These are phyloP conservation scores for Botryotinia globosa DNA, from an alignment of 2,329 filamentous ascomycete genomes.

Conservation along the genomic window DNA sequence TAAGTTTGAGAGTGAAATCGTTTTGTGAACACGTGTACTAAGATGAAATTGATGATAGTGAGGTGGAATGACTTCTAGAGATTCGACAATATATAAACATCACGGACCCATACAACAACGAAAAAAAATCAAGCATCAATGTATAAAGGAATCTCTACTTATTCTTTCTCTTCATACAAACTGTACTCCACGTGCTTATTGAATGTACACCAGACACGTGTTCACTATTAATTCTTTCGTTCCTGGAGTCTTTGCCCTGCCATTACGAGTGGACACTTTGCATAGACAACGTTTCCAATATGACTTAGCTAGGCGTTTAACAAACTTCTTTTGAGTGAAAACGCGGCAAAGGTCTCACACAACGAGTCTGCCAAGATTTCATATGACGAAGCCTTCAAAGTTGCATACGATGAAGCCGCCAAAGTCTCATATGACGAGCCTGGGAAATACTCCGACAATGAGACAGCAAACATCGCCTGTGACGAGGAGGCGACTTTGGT, in stretches of 20 bases:
- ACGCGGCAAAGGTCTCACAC: background rate
- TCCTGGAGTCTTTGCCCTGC: background rate
- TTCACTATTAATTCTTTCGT: background rate
- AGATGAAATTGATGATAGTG: background rate
- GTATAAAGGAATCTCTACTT: background rate
- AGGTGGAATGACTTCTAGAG: background rate
- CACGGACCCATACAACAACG: background rate
- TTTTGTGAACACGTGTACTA: background rate
- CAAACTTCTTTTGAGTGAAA: no score
- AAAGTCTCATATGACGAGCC: background rate
- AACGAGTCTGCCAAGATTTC: background rate
- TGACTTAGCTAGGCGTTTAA: background rate
- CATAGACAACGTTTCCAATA: background rate
- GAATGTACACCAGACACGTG: background rate
- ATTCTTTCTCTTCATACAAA: background rate
- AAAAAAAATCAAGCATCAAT: background rate
- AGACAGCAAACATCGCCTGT: background rate
- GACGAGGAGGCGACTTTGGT: background rate
- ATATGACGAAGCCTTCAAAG: background rate
- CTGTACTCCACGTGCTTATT: background rate
- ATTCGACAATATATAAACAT: background rate
- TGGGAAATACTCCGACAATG: background rate
- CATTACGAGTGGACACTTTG: background rate
- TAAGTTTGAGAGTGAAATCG: background rate
- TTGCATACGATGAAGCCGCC: background rate